These are phyloP conservation scores for Grifola frondosa DNA, from an alignment of 1,284 basidiomycete species.

Conservation along the genomic window DNA sequence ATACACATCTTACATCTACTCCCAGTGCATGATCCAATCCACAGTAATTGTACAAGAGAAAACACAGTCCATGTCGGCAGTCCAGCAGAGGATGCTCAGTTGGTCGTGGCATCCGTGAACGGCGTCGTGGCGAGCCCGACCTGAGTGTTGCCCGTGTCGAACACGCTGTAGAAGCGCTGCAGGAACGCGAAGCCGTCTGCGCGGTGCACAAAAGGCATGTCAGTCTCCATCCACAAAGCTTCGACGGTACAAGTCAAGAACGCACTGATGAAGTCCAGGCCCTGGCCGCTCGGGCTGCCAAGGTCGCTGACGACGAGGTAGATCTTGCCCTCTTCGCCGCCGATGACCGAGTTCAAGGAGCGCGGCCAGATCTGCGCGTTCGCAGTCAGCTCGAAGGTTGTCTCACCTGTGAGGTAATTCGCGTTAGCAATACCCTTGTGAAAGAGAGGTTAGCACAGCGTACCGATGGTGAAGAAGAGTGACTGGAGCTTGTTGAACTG, in stretches of 20 bases:
- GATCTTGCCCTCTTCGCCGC: slow-evolving; percentile 47
- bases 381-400: slow-evolving; percentile 46
- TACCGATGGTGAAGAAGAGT: slow-evolving; percentile 56
- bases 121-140: slow-evolving; percentile 47
- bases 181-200: slow-evolving; percentile 37
- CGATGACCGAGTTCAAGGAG: slow-evolving; percentile 48
- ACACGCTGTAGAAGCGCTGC: slow-evolving; percentile 69
- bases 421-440: not conserved
- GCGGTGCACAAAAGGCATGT: not conserved
- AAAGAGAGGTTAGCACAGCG: slow-evolving; percentile 6
- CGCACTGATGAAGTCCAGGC: slow-evolving; percentile 40
- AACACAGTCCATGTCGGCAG: not conserved
- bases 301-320: slow-evolving; percentile 53
- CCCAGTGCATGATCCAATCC: too few relatives aligned
- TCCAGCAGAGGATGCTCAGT: slow-evolving; percentile 29
- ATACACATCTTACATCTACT: not conserved
- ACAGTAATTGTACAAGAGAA: not conserved
- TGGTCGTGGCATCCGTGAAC: slow-evolving; percentile 42
- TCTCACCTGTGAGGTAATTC: slow-evolving; percentile 23
- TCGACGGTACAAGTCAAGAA: slow-evolving; percentile 2
- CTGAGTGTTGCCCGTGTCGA: slow-evolving; percentile 51
- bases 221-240: slow-evolving; percentile 1
- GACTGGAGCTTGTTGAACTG: slow-evolving; percentile 54
- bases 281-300: slow-evolving; percentile 38
- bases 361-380: slow-evolving; percentile 65